phyloP scores from a whole-genome alignment of 2,329 filamentous ascomycete genomes.

The Aspergillus candidus region DNA sequence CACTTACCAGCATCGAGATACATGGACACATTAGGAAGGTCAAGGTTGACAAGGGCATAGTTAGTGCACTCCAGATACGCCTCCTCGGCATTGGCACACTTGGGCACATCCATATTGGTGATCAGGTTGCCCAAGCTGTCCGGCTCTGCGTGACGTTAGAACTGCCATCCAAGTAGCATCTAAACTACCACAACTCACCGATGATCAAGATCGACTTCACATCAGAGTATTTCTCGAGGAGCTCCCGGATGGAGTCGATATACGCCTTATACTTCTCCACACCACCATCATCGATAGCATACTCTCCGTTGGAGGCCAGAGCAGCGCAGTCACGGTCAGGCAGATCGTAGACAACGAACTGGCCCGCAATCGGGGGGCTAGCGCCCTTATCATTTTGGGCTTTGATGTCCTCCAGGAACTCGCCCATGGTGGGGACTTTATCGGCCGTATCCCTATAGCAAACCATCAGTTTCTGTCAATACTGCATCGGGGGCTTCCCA shows the following conservation, averaged over 20 bases:
- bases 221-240: conserved; percentile 51
- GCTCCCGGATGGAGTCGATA: conserved; percentile 49
- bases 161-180: conserved; percentile 3
- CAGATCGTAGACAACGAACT: conserved; percentile 58
- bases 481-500: not conserved
- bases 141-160: conserved; percentile 47
- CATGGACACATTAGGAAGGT: conserved; percentile 57
- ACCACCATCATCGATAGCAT: conserved; percentile 49
- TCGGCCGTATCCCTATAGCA: conserved; percentile 37
- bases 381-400: conserved; percentile 45
- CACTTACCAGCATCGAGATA: conserved; percentile 54
- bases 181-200: conserved; percentile 27
- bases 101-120: conserved; percentile 51
- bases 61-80: conserved; percentile 52
- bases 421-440: conserved; percentile 46
- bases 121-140: conserved; percentile 59
- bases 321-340: conserved; percentile 60
- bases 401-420: conserved; percentile 44
- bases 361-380: conserved; percentile 42
- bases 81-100: conserved; percentile 49
- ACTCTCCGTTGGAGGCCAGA: conserved; percentile 58
- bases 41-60: conserved; percentile 52
- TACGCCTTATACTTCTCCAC: conserved; percentile 49
- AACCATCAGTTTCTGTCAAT: not conserved
- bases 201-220: conserved; percentile 47